Base-by-base conservation (phyloP, 2,329 filamentous ascomycete genomes). In the Aspergillus ochraceoroseus region DNA sequence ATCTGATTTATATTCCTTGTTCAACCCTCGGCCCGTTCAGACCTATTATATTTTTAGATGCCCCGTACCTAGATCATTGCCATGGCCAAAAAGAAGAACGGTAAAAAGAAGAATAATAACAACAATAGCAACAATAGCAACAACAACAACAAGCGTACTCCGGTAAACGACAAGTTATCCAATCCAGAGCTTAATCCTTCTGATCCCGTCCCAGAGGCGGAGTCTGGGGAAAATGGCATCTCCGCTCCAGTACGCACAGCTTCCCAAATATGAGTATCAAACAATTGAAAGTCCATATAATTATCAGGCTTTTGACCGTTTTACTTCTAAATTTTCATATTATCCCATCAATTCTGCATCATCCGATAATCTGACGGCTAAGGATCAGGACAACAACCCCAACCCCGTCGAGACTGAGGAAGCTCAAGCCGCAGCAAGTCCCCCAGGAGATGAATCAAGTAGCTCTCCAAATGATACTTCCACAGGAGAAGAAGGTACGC, bases 231-330 rank as follows among this genome's bases (percentile, higher is more conserved):
- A 58, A 53, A 69, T 68, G 66, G 54, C 50, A 40, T 38, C 43
- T 35, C 34, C 52, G 40, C 61, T 55, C 55, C 55, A 65, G 67
- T 71, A 70, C 64, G 68, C 66, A 60, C 44, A 65, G 41, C 48
- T 68, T 58, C 60, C 66, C 56, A 47, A 49, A 41, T 70, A 61
- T 58, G 47, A 64, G 50, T 71, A 70, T 58, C 64, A 68, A 53
- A 60, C 55, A 39, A 59, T 65, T 54, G 58, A 66, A 49, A 51
- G 54, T 61, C 19, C 23, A 28, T 28, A 33, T 30, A 58, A 63
- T 48, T 70, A 69, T 56, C 65, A 69, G 57, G 65, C 63, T 33
- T 69, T 62, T 57, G 65, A 70, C 55, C 59, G 46, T 56, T 48
- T 58, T 47, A 64, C 64, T 49, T 48, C 59, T 38, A 46, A 56